Base-by-base conservation (phyloP, 352 stramenopile genomes). In the Phytophthora sansomeana region DNA sequence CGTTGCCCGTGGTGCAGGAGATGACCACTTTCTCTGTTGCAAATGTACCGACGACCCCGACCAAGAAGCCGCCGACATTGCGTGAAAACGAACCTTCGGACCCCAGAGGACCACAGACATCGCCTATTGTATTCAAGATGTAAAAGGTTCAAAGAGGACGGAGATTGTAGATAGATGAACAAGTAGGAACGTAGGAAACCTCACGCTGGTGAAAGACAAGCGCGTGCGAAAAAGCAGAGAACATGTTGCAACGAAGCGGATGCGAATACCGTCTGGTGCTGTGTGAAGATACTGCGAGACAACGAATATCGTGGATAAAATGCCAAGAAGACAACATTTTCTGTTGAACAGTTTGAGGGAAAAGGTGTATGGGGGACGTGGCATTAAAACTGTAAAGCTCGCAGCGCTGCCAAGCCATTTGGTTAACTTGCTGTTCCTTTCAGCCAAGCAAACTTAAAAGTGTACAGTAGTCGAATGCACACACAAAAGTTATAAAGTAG, bases 1-100 rank as follows among this genome's bases (percentile, higher is more conserved):
- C 85, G 9, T 52, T 91, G 49, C 73, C 81, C 5, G 72, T 78
- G 6, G 63, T 80, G 21, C 48, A 30, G 0, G 59, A 74, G 19
- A 39, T 48, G 26, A 48, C 64, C 1, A 50, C 47, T 5, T 71
- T 74, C 10, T 48, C 53, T 1, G 53, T 62, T 42, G 46, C 11
- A 4, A 8, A 58, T 6, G 43, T 58, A 24, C 28, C 63, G 16
- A 63, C 29, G 19, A 60, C 42, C 5, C 39, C 59, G 16, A 64
- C 49, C 8, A 67, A 65, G 30, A 33, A 57, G 42, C 26, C 47
- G 52, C 41, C 46, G 53, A 50, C 54, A 6, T 16, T 77, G 58
- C 33, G 58, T 47, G 36, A 72, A 58, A 24, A n/a, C n/a, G n/a
- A n/a, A n/a, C n/a, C 54, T 36, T 52, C 49, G 28, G 49, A 68